A percentile compares a stretch with the other conserved stretches of the same genome.
Evolutionary conservation across 2,329 filamentous ascomycete genomes (phyloP).

Genomic region (Aureobasidium sp.): DNA sequence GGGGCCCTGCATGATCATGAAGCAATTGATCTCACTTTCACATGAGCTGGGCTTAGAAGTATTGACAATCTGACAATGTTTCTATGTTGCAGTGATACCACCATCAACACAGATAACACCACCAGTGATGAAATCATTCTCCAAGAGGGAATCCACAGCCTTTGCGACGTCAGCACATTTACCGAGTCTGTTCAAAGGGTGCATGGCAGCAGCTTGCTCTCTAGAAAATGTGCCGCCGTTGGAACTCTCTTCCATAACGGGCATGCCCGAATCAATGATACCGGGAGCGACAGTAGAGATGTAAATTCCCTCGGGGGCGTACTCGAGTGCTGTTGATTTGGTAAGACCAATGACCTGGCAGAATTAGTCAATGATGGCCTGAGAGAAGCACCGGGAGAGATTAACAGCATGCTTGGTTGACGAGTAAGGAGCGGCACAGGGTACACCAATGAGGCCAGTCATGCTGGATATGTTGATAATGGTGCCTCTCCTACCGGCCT

Average conservation of each 20-base stretch:
- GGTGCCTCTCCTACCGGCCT: neutral
- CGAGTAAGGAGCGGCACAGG: neutral
- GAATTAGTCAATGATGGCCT: neutral
- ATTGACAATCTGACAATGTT: neutral
- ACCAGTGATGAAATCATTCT: neutral
- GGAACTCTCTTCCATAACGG: neutral
- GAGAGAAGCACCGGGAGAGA: neutral
- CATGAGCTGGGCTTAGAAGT: neutral
- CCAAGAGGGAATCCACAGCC: neutral
- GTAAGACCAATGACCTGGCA: neutral
- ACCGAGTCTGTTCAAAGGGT: neutral
- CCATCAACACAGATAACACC: constrained; percentile 15
- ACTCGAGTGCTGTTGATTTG: neutral
- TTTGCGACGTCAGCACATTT: neutral
- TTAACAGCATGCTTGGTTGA: neutral
- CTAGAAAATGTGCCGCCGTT: neutral
- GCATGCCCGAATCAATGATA: neutral
- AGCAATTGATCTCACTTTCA: neutral
- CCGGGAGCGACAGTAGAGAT: neutral
- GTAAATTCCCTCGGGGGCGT: neutral
- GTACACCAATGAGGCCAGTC: neutral
- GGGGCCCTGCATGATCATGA: neutral
- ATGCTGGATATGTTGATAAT: constrained; percentile 1
- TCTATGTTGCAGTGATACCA: constrained; percentile 17
- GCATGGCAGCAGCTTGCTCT: neutral